Evolutionary conservation across 768 basidiomycete genomes (phyloP).

Genomic region (Termitomyces sp.): DNA sequence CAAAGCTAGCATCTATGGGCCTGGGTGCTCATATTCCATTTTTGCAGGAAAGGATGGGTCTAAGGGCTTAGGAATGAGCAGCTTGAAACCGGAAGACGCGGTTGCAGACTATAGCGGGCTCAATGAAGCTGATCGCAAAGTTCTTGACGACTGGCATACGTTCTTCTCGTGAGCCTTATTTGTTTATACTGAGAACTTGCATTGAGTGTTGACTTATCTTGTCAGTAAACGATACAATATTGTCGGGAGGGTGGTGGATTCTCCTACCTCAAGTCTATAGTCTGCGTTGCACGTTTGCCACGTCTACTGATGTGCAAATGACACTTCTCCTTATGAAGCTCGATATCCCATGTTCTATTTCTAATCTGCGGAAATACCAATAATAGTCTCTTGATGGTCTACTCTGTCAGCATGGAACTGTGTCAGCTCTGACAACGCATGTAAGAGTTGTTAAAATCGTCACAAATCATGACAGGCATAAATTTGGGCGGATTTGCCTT

Average conservation of each 20-base stretch:
- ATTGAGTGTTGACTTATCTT: background rate
- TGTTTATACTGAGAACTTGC: background rate
- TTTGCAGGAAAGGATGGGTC: conserved; percentile 97
- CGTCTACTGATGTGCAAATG: background rate
- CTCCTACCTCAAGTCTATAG: conserved; percentile 21
- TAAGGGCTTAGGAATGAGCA: conserved; percentile 84
- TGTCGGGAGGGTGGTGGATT: conserved; percentile 68
- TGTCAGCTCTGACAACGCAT: background rate
- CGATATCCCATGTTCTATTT: conserved; percentile 1
- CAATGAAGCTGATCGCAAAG: conserved; percentile 67
- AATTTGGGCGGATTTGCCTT: background rate
- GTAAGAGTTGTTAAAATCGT: background rate
- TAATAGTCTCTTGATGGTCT: background rate
- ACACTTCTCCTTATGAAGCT: background rate
- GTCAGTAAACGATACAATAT: conserved; percentile 83
- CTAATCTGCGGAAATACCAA: conserved; percentile 4
- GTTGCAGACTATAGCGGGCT: conserved; percentile 81
- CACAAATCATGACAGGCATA: background rate
- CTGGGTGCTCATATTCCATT: conserved; percentile 71
- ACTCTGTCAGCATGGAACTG: background rate
- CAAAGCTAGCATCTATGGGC: conserved; percentile 88
- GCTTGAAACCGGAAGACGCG: conserved; percentile 81
- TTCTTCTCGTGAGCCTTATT: conserved; percentile 74
- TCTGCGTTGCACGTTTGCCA: background rate
- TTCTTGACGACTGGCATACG: conserved; percentile 83